These are phyloP conservation scores for Irpex rosettiformis DNA, from an alignment of 1,284 basidiomycete species.

Conservation along the genomic window DNA sequence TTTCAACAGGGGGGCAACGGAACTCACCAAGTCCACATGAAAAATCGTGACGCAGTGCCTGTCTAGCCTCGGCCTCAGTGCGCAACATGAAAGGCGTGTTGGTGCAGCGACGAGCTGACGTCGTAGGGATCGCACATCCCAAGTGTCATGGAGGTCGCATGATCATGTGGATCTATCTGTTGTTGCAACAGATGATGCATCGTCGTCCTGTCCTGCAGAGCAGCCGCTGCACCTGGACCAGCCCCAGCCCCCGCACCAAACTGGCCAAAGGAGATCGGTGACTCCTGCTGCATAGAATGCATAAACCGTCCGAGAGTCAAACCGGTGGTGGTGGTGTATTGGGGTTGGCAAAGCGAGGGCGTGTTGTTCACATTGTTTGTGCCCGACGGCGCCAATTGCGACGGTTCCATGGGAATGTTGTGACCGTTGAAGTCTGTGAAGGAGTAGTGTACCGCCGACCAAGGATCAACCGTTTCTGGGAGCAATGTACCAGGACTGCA, in stretches of 20 bases:
- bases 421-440: slow-evolving; percentile 7
- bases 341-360: slow-evolving; percentile 10
- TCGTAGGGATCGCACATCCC: slow-evolving; percentile 11
- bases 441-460: background rate
- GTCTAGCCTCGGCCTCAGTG: background rate
- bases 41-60: background rate
- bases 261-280: background rate
- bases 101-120: slow-evolving; percentile 1
- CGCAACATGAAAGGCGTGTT: background rate
- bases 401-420: background rate
- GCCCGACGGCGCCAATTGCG: slow-evolving; percentile 10
- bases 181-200: background rate
- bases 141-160: background rate
- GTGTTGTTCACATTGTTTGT: slow-evolving; percentile 14
- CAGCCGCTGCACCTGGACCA: background rate
- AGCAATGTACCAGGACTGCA: slow-evolving; percentile 6
- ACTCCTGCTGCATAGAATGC: slow-evolving; percentile 3
- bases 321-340: background rate
- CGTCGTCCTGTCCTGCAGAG: slow-evolving; percentile 2
- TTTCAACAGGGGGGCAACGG: background rate
- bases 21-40: background rate
- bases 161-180: background rate
- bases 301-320: slow-evolving; percentile 1
- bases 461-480: slow-evolving; percentile 5
- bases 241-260: background rate